Conservation (phyloP, 306 rosid species). For the Carpinus fangiana region DNA sequence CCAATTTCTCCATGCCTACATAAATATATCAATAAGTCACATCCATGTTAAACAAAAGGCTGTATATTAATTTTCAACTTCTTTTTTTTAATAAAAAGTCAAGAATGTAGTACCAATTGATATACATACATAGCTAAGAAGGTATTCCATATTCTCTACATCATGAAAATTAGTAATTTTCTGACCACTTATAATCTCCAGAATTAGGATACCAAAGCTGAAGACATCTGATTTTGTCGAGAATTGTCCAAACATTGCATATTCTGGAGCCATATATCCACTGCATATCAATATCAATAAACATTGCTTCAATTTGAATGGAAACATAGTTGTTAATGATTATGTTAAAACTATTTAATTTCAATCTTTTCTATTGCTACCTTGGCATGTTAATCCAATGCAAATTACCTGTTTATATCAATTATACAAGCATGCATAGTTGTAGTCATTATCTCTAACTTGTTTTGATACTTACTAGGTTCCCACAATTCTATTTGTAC, state of each 20-base stretch:
- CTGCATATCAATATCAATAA: no score
- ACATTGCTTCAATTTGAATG: no score
- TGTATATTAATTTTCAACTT: background rate
- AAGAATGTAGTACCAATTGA: background rate
- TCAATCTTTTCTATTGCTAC: no score
- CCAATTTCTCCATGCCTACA: background rate
- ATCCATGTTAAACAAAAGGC: no score
- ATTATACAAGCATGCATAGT: no score
- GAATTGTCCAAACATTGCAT: slow-evolving; percentile 27
- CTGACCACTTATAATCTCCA: slow-evolving; percentile 43
- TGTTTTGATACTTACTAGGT: slow-evolving; percentile 52
- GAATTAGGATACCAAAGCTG: slow-evolving; percentile 41
- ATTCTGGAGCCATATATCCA: no score
- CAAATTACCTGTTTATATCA: no score
- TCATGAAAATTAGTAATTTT: slow-evolving; percentile 3
- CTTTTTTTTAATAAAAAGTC: background rate
- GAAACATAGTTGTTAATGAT: no score
- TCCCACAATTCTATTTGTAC: slow-evolving; percentile 54
- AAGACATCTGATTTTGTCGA: slow-evolving; percentile 48
- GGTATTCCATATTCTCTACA: background rate
- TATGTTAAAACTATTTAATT: no score
- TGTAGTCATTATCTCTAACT: no score
- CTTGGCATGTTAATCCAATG: no score
- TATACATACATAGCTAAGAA: background rate
- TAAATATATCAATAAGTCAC: background rate